Evolutionary conservation across 1,284 basidiomycete species (phyloP), one percentile per base, ranked within the genome.

Genomic region (Cryptococcus sp.): DNA sequence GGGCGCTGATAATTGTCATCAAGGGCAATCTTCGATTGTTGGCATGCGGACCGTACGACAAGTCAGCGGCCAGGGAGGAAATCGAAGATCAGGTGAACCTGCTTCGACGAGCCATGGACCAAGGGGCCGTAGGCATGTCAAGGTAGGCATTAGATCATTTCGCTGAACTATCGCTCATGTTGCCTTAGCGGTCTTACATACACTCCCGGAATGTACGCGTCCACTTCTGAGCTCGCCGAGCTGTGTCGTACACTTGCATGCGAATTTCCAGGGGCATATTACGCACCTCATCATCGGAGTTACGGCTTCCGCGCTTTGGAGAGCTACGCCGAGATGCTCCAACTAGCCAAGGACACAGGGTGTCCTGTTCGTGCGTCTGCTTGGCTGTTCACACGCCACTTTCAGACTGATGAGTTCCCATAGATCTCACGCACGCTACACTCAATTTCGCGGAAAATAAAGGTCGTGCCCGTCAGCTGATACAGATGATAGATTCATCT

Each of bases 161-260:
- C 10, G 30, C 30, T 30, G 27, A 10, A 35, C 8, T 35, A 35
- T 35, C 30, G 30, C 30, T 35, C 8, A 35, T 10, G 30, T 35
- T 35, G 30, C 30, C 30, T 35, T 45, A 72, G 65, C 48, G 77
- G 77, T 38, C 62, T 78, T 46, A 78, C 77, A 3, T 78, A 78
- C 55, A 75, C 75, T 3, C 77, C 77, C 2, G 77, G 77, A 15
- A 78, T 78, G 77, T 78, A 78, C 60, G 77, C 77, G 2, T 68
- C 68, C 16, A 73, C 66, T 15, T 68, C 69, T 7, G 77, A 78
- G 59, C 68, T 78, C 2, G 68, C 64, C 0, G 55, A 58, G 3
- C 59, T 78, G 3, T 77, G 74, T 50, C 38, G 54, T 17, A 53
- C 60, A 1, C 61, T 78, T 3, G 64, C 63, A 3, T 23, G 60